These are phyloP conservation scores for Suillus paluster DNA, from an alignment of 768 basidiomycete species.

Conservation along the genomic window DNA sequence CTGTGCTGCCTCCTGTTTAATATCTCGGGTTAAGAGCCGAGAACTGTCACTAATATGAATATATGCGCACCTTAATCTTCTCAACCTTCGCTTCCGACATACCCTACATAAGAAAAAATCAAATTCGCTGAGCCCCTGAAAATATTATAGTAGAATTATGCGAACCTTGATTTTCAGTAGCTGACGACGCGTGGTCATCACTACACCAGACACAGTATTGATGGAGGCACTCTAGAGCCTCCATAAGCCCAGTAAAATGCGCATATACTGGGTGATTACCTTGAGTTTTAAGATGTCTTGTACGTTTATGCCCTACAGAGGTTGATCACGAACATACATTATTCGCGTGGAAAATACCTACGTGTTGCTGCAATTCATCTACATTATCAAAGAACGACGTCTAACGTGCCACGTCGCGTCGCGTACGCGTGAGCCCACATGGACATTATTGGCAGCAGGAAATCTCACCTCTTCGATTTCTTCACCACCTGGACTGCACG, in stretches of 20 bases:
- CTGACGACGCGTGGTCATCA: slow-evolving; percentile 89
- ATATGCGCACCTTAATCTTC: slow-evolving; percentile 78
- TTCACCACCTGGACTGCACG: slow-evolving; percentile 33
- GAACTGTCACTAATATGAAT: slow-evolving; percentile 13
- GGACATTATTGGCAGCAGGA: not conserved
- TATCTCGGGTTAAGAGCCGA: not conserved
- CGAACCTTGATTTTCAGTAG: slow-evolving; percentile 91
- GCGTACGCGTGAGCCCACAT: not conserved
- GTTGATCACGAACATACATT: slow-evolving; percentile 14
- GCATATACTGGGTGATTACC: slow-evolving; percentile 41
- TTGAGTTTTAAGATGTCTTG: slow-evolving; percentile 96
- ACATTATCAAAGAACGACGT: slow-evolving; percentile 72
- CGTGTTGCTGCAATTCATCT: slow-evolving; percentile 87
- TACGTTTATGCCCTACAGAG: slow-evolving; percentile 83
- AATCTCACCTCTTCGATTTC: slow-evolving; percentile 48
- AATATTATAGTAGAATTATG: not conserved
- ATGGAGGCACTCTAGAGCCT: slow-evolving; percentile 68
- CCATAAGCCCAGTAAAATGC: slow-evolving; percentile 1
- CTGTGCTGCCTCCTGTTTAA: slow-evolving; percentile 79
- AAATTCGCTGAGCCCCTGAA: not conserved
- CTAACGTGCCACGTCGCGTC: slow-evolving; percentile 33
- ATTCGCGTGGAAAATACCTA: slow-evolving; percentile 31
- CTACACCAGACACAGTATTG: slow-evolving; percentile 85
- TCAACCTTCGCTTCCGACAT: slow-evolving; percentile 98
- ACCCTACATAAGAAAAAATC: slow-evolving; percentile 53